Percentiles rank a stretch among this genome's conserved stretches.
Conservation (phyloP, 148 eudicot genomes). For the Bassia scoparia region DNA sequence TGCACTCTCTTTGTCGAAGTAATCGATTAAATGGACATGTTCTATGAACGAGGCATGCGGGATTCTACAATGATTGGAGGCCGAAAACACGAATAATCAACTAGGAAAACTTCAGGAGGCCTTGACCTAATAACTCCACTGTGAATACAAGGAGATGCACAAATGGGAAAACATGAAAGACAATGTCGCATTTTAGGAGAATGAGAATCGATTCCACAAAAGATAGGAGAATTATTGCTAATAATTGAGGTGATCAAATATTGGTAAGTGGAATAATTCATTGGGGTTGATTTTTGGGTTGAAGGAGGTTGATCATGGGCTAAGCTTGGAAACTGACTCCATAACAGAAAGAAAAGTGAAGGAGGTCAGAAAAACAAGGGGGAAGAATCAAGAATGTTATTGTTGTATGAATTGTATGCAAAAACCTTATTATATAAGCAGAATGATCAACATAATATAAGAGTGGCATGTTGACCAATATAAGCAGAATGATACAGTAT, state of each 20-base stretch:
- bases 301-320: conserved; percentile 2
- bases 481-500: no score
- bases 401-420: not conserved
- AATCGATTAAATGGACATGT: no score
- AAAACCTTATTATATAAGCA: not conserved
- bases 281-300: not conserved
- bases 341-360: conserved; percentile 6
- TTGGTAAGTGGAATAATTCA: conserved; percentile 10
- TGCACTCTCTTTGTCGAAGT: no score
- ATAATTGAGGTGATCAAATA: conserved; percentile 28
- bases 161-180: conserved; percentile 32
- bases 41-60: conserved; percentile 30
- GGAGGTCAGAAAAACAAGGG: not conserved
- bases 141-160: conserved; percentile 21
- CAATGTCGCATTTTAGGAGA: conserved; percentile 24
- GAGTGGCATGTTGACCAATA: no score
- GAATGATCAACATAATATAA: no score
- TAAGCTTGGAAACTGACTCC: conserved; percentile 25
- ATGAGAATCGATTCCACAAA: conserved; percentile 34
- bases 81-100: conserved; percentile 61
- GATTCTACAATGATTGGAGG: conserved; percentile 61
- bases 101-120: conserved; percentile 41
- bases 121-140: conserved; percentile 15
- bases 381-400: no score
- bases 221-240: conserved; percentile 27